These are phyloP conservation scores for Neoscytalidium dimidiatum DNA, from an alignment of 2,329 filamentous ascomycete genomes.

Conservation along the genomic window DNA sequence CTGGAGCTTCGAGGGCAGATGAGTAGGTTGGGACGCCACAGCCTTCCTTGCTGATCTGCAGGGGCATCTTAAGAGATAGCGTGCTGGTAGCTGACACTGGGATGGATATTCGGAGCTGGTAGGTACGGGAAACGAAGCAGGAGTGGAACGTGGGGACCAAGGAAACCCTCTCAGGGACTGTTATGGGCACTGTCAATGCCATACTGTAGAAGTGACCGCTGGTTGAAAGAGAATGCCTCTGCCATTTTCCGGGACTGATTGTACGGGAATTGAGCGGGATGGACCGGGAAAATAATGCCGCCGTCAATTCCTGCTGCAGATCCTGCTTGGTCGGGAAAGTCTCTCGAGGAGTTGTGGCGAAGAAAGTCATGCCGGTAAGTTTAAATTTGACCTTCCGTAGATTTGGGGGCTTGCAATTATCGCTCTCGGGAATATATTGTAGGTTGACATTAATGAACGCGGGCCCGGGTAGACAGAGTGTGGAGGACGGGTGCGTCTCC, in stretches of 20 bases:
- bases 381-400: background rate
- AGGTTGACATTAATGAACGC: background rate
- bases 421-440: background rate
- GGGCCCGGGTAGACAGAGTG: background rate
- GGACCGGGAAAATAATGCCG: background rate
- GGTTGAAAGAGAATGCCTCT: background rate
- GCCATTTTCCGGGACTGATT: background rate
- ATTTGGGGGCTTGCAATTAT: background rate
- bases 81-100: background rate
- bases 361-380: background rate
- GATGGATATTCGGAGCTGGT: background rate
- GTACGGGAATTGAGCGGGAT: background rate
- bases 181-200: background rate
- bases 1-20: background rate
- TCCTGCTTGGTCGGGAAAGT: background rate
- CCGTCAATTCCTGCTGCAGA: background rate
- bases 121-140: background rate
- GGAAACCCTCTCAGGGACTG: background rate
- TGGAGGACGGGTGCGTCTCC: background rate
- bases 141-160: background rate
- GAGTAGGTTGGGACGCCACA: background rate
- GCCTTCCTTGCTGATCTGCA: background rate
- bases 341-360: background rate
- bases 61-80: background rate
- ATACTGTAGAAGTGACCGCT: background rate